Conservation (phyloP, 305 asterid genomes). For the Solanum hybrid region DNA sequence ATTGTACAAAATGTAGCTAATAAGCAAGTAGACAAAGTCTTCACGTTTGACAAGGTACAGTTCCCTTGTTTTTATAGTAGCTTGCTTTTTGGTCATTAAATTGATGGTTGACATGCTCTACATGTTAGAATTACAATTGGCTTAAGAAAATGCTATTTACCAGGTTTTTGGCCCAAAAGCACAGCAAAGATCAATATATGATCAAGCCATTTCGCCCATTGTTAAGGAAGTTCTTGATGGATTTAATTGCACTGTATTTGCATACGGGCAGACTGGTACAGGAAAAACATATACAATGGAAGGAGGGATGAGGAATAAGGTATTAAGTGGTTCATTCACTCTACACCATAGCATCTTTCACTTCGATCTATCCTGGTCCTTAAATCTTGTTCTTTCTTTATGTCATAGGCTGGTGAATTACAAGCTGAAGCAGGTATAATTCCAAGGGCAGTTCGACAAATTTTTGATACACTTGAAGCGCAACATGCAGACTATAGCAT, state of each 20-base stretch:
- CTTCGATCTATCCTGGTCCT: neutral
- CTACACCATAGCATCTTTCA: neutral
- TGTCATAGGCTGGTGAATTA: constrained; percentile 63
- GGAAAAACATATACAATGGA: constrained; percentile 79
- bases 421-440: constrained; percentile 77
- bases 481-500: constrained; percentile 70
- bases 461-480: constrained; percentile 70
- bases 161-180: constrained; percentile 85
- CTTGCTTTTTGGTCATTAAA: neutral
- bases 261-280: constrained; percentile 82
- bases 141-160: neutral
- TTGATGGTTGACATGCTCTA: neutral
- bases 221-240: constrained; percentile 75
- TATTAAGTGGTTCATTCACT: constrained; percentile 5
- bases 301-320: constrained; percentile 80
- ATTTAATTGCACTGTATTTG: constrained; percentile 74
- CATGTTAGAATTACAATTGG: neutral
- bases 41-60: constrained; percentile 70
- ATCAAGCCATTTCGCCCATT: constrained; percentile 71
- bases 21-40: constrained; percentile 67
- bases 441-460: constrained; percentile 78
- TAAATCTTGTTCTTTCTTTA: neutral
- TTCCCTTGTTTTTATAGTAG: neutral
- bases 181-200: constrained; percentile 72
- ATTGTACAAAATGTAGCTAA: constrained; percentile 51